Evolutionary conservation across 139 green algal species (phyloP).

Genomic region (Volvox reticuliferus): DNA sequence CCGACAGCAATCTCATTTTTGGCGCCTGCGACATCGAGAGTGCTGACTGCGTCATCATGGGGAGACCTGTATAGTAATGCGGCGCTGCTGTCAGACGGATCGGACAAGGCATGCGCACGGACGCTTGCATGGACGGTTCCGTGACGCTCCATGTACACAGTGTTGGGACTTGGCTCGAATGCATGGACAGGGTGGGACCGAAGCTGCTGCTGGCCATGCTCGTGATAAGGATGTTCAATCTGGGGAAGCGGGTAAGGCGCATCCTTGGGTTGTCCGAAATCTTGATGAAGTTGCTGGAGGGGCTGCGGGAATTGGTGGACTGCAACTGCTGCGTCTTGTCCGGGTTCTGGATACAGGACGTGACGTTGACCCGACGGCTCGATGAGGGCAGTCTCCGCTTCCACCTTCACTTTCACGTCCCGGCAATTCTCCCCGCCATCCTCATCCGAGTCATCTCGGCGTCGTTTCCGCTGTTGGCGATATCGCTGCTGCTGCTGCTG

Average conservation of each 20-base stretch:
- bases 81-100: not conserved
- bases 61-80: not conserved
- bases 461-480: slow-evolving; percentile 7
- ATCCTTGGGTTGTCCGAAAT: no score
- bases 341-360: not conserved
- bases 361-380: not conserved
- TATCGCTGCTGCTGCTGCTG: not conserved
- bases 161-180: not conserved
- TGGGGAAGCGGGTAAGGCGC: no score
- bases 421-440: not conserved
- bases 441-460: not conserved
- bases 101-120: not conserved
- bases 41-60: slow-evolving; percentile 8
- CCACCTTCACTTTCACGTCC: not conserved
- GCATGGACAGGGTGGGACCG: not conserved
- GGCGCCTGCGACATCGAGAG: not conserved
- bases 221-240: not conserved
- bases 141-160: not conserved
- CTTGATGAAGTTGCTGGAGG: no score
- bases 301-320: not conserved
- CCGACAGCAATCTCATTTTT: not conserved
- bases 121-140: not conserved
- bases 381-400: not conserved
- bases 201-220: not conserved
- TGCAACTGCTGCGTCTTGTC: no score